Conservation (phyloP, 371 early-diverging fungal species). For the Coemansia sp. region DNA sequence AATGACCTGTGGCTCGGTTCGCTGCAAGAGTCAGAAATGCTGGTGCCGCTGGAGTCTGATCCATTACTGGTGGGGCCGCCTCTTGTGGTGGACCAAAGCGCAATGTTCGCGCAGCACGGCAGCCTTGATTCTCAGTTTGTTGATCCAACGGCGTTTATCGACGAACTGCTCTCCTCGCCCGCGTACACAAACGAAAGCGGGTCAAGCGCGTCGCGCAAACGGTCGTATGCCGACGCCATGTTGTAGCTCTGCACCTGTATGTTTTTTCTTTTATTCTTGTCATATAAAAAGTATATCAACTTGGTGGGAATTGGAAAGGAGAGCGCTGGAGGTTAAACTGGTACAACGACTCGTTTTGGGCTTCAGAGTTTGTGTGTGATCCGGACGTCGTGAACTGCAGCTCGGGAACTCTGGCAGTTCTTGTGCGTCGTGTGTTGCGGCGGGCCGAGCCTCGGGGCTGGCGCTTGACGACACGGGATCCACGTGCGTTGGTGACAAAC, state of each 20-base stretch:
- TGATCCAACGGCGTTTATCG: slow-evolving; percentile 43
- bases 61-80: slow-evolving; percentile 35
- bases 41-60: slow-evolving; percentile 1
- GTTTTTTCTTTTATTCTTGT: background rate
- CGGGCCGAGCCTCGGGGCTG: slow-evolving; percentile 19
- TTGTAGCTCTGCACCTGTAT: slow-evolving; percentile 10
- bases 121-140: slow-evolving; percentile 30
- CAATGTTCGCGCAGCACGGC: slow-evolving; percentile 15
- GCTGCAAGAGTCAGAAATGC: background rate
- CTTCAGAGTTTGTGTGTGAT: too few relatives aligned
- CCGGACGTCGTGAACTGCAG: too few relatives aligned
- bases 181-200: background rate
- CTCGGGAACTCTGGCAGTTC: background rate
- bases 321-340: too few relatives aligned
- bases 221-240: slow-evolving; percentile 40
- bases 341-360: background rate
- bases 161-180: slow-evolving; percentile 37
- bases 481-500: slow-evolving; percentile 6
- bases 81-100: slow-evolving; percentile 29
- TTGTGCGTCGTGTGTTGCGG: background rate
- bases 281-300: too few relatives aligned
- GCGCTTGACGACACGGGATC: slow-evolving; percentile 23
- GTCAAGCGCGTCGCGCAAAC: slow-evolving; percentile 18
- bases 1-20: background rate
- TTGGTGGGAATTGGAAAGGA: too few relatives aligned